Conservation (phyloP, 768 basidiomycete genomes). For the Boletus fagicola region DNA sequence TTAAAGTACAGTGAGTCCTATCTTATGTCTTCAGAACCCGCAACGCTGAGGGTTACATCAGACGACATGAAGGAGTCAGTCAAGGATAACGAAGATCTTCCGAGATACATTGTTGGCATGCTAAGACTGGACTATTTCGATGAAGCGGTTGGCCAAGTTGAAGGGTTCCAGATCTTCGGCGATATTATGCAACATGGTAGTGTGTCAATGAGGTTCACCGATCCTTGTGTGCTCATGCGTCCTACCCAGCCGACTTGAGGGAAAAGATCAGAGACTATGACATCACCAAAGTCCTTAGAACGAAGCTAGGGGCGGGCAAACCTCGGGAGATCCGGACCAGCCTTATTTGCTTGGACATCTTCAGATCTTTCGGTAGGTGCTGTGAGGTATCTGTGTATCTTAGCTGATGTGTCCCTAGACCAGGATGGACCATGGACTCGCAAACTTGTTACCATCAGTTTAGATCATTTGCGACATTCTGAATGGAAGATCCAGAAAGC, state of each 20-base stretch:
- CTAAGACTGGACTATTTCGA: conserved; percentile 8
- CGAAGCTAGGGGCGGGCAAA: background rate
- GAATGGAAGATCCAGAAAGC: background rate
- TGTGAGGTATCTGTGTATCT: background rate
- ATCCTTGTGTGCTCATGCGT: background rate
- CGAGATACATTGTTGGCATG: conserved; percentile 4
- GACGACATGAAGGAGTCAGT: conserved; percentile 4
- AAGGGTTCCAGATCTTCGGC: conserved; percentile 6
- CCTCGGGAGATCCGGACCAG: background rate
- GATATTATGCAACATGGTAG: conserved; percentile 7
- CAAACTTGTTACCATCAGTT: background rate
- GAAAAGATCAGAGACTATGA: background rate
- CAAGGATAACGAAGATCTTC: background rate
- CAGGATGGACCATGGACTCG: background rate
- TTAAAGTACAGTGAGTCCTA: background rate
- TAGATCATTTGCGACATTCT: background rate
- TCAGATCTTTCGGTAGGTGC: background rate
- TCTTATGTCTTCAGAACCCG: too few species aligned
- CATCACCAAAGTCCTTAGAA: background rate
- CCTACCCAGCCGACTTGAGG: conserved; percentile 1
- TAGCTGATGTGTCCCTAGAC: background rate
- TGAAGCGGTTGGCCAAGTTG: background rate
- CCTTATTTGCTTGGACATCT: background rate
- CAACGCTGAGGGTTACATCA: background rate
- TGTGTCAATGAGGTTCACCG: background rate